Base-by-base conservation (phyloP, 257 asterid genomes). In the Solanum chmielewskii region DNA sequence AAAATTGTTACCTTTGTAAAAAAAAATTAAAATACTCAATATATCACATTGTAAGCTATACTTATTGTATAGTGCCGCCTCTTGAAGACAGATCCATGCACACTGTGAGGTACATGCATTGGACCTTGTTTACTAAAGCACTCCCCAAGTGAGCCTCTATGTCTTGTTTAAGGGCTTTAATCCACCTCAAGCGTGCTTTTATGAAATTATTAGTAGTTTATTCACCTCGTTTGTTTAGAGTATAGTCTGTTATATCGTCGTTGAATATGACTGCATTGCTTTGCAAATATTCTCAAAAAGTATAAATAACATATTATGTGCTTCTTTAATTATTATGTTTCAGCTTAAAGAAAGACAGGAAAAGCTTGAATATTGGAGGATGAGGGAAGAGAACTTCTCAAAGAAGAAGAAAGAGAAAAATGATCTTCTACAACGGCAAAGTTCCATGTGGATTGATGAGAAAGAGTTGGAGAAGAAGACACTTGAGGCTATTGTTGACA, bases 311-410 rank as follows among this genome's bases (percentile, higher is more conserved):
- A 3, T 39, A 42, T 76, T 18, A 37, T 16, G 85, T n/a, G 85
- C 31, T 44, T 84, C 23, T 45, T 66, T 35, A 16, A 41, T 81
- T 90, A 6, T 11, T 35, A 4, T 62, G 77, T 27, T 11, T 49
- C 93, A 95, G 98, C 86, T 90, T 90, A 94, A 93, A 91, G 98
- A 95, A 87, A 91, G 97, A 90, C 96, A 90, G 69, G 93, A 92
- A 86, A 94, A 94, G 93, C 95, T 93, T 73, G 97, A 94, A 84
- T 94, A 93, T 59, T 95, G 98, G 98, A 94, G 93, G 87, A 93
- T 87, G 90, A 93, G 96, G 87, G 95, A 90, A 82, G 89, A 87
- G 87, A 88, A 90, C 62, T 31, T 91, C 70, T 82, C 88, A 86
- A 95, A 94, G 93, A 88, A 82, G 91, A 92, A 92, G 92, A 87